Evolutionary conservation across 139 green algal species (phyloP).

Genomic region (Coelastrella sp.): DNA sequence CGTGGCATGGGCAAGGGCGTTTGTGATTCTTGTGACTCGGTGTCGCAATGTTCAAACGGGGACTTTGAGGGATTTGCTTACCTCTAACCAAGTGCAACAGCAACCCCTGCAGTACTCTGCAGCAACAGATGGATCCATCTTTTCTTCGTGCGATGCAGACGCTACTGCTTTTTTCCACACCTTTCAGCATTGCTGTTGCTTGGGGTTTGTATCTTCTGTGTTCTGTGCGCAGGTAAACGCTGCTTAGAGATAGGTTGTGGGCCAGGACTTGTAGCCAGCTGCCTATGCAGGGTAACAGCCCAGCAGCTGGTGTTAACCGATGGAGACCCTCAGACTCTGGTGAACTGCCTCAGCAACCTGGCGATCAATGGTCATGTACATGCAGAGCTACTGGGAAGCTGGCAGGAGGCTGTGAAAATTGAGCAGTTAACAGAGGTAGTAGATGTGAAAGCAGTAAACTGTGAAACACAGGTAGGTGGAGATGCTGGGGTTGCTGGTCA

Average conservation of each 20-base stretch:
- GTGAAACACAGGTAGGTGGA: no score
- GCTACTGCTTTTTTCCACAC: no score
- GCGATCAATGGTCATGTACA: slow-evolving; percentile 63
- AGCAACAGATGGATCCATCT: no score
- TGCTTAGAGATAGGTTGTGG: slow-evolving; percentile 84
- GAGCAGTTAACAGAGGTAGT: slow-evolving; percentile 20
- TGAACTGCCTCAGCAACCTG: slow-evolving; percentile 80
- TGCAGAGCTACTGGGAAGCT: slow-evolving; percentile 19
- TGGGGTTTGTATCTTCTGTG: no score
- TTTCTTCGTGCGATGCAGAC: no score
- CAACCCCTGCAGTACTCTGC: no score
- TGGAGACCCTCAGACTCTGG: slow-evolving; percentile 65
- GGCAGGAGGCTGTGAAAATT: neutral
- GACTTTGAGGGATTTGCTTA: no score
- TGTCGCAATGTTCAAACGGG: no score
- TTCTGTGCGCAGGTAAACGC: slow-evolving; percentile 53
- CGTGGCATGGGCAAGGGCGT: no score
- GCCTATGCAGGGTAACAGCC: slow-evolving; percentile 51
- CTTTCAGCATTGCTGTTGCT: no score
- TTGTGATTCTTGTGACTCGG: no score
- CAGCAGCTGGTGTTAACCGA: slow-evolving; percentile 70
- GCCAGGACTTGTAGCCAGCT: slow-evolving; percentile 66
- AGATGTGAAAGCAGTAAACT: neutral
- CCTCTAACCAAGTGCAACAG: no score
- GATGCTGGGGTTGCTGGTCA: neutral